Percentiles rank a stretch among this genome's conserved stretches.
Evolutionary conservation across 2,329 filamentous ascomycete genomes (phyloP).

Genomic region (Colletotrichum falcatum): DNA sequence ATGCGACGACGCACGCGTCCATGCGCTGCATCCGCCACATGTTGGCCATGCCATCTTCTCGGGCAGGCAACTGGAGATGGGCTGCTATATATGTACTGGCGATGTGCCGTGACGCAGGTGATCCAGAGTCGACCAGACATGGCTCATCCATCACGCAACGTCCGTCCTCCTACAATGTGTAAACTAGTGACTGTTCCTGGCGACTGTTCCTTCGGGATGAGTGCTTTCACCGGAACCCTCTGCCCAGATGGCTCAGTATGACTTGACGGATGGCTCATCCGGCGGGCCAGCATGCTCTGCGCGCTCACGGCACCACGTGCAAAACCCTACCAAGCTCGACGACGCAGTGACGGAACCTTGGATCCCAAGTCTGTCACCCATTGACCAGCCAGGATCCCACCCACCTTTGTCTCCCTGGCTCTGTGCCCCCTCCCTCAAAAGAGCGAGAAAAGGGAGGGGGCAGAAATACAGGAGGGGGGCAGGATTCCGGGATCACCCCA

Average conservation of each 20-base stretch:
- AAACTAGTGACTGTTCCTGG: too few species aligned
- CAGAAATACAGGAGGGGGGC: too few species aligned
- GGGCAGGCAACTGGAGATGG: neutral
- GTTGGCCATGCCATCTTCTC: neutral
- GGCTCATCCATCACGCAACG: constrained; percentile 13
- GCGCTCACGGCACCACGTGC: too few species aligned
- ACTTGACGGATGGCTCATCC: neutral
- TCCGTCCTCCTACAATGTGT: too few species aligned
- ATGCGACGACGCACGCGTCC: neutral
- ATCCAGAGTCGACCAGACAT: neutral
- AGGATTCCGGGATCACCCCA: neutral
- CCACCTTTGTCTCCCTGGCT: neutral
- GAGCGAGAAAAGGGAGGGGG: too few species aligned
- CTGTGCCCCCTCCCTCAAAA: neutral
- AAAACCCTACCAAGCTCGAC: neutral
- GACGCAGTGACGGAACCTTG: neutral
- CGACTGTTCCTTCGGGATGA: too few species aligned
- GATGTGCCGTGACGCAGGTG: neutral
- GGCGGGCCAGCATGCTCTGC: neutral
- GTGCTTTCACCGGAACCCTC: neutral
- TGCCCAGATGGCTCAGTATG: constrained; percentile 3
- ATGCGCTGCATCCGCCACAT: neutral
- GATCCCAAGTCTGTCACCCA: neutral
- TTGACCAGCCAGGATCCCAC: neutral
- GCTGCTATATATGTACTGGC: neutral